These are phyloP conservation scores for Scheffersomyces stambukii DNA, from an alignment of 1,139 yeast genomes.

Conservation along the genomic window DNA sequence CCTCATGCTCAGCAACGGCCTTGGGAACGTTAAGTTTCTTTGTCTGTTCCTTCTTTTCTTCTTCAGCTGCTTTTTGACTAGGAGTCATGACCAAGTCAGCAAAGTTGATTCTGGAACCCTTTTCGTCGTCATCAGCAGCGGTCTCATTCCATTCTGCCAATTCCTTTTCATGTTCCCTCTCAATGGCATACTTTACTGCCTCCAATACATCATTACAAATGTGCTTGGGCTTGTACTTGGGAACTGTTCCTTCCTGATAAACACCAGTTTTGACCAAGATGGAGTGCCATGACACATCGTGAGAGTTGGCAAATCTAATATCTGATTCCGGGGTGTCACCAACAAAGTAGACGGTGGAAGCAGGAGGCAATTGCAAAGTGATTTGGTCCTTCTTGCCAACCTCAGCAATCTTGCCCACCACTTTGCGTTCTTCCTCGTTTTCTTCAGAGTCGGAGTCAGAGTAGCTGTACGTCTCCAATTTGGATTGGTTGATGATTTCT, in stretches of 20 bases:
- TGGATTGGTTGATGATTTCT: slow-evolving; percentile 43
- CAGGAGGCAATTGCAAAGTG: slow-evolving; percentile 67
- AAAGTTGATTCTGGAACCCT: slow-evolving; percentile 39
- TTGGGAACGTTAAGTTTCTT: slow-evolving; percentile 7
- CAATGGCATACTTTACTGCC: slow-evolving; percentile 79
- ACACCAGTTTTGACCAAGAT: slow-evolving; percentile 86
- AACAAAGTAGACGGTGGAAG: slow-evolving; percentile 81
- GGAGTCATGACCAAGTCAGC: slow-evolving; percentile 49
- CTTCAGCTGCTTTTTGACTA: slow-evolving; percentile 20
- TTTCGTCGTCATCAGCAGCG: slow-evolving; percentile 28
- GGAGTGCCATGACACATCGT: slow-evolving; percentile 79
- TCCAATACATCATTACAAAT: slow-evolving; percentile 70
- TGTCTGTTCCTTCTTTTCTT: slow-evolving; percentile 3
- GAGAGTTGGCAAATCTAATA: slow-evolving; percentile 81
- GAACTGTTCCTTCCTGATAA: slow-evolving; percentile 73
- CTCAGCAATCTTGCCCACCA: slow-evolving; percentile 29
- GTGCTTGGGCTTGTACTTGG: slow-evolving; percentile 74
- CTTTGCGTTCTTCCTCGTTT: slow-evolving; percentile 7
- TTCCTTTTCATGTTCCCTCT: slow-evolving; percentile 70
- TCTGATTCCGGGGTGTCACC: slow-evolving; percentile 94
- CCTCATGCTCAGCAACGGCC: slow-evolving; percentile 26
- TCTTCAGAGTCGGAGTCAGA: slow-evolving; percentile 31
- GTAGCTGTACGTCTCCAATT: slow-evolving; percentile 34
- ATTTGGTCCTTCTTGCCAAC: slow-evolving; percentile 33
- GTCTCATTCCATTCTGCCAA: slow-evolving; percentile 67